Evolutionary conservation across 148 eudicot species (phyloP).

Genomic region (Rhododendron ferrugineum): DNA sequence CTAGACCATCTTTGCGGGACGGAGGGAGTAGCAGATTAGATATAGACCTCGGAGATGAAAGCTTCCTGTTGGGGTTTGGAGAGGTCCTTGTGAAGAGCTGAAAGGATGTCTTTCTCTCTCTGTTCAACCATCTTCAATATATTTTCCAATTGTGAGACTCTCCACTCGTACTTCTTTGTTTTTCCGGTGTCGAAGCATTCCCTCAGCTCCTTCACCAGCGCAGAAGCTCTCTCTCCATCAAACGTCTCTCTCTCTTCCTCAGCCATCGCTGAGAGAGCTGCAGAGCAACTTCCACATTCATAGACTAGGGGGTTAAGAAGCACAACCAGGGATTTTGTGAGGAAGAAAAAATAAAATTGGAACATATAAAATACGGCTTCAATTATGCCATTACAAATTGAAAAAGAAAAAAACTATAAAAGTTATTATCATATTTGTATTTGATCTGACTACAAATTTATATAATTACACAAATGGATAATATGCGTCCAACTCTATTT

Average conservation of each 20-base stretch:
- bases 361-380: too few species aligned
- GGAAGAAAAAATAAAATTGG: background rate
- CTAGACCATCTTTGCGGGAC: too few species aligned
- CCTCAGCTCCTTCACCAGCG: slow-evolving; percentile 46
- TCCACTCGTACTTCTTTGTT: slow-evolving; percentile 57
- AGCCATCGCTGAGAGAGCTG: slow-evolving; percentile 17
- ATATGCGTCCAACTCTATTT: too few species aligned
- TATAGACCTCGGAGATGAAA: slow-evolving; percentile 44
- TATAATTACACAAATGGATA: too few species aligned
- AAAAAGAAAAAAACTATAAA: too few species aligned
- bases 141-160: slow-evolving; percentile 42
- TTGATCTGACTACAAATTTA: too few species aligned
- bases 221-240: slow-evolving; percentile 26
- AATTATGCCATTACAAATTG: too few species aligned
- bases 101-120: slow-evolving; percentile 40
- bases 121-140: slow-evolving; percentile 41
- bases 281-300: slow-evolving; percentile 21
- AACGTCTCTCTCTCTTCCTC: slow-evolving; percentile 33
- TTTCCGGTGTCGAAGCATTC: slow-evolving; percentile 38
- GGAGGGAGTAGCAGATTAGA: background rate
- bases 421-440: too few species aligned
- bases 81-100: slow-evolving; percentile 53
- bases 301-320: background rate
- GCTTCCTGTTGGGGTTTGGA: slow-evolving; percentile 56
- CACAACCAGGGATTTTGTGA: background rate